Conservation (phyloP, 768 basidiomycete genomes). For the Coprinellus micaceus region DNA sequence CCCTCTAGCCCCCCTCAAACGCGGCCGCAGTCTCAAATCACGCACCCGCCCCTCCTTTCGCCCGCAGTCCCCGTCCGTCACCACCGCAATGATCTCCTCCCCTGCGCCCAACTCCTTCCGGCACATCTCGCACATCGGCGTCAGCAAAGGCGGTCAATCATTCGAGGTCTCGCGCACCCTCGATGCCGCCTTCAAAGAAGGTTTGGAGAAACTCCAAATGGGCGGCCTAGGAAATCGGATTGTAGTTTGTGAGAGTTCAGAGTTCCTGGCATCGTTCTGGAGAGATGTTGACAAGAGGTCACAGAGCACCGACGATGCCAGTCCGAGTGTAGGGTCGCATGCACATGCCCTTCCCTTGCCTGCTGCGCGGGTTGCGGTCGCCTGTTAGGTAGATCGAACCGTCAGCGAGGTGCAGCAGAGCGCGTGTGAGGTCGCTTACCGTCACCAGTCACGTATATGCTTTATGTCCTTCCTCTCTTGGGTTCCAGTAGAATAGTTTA, state of each 20-base stretch:
- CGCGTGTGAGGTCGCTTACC: no score
- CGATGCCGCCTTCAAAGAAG: conserved; percentile 49
- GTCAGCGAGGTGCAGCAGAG: no score
- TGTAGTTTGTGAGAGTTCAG: conserved; percentile 23
- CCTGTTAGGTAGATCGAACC: no score
- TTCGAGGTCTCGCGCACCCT: conserved; percentile 53
- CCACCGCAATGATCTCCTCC: conserved; percentile 49
- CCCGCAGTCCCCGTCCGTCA: conserved; percentile 18
- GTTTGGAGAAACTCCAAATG: conserved; percentile 32
- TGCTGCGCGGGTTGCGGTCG: neutral
- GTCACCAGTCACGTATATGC: no score
- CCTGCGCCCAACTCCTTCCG: conserved; percentile 61
- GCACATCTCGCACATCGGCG: conserved; percentile 63
- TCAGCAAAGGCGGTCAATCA: conserved; percentile 45
- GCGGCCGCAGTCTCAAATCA: conserved; percentile 11
- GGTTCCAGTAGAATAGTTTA: no score
- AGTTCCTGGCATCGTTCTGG: conserved; percentile 33
- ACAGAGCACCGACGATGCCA: conserved; percentile 9
- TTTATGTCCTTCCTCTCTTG: no score
- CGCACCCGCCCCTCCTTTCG: conserved; percentile 17
- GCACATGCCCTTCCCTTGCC: no score
- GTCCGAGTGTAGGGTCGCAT: conserved; percentile 11
- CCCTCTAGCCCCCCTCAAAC: conserved; percentile 22
- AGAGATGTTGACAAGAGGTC: conserved; percentile 24
- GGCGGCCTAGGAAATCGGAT: conserved; percentile 25